Percentiles rank a stretch among this genome's conserved stretches.
These are phyloP conservation scores for Cryoendolithus antarcticus DNA, from an alignment of 2,329 filamentous ascomycete species.

Conservation along the genomic window DNA sequence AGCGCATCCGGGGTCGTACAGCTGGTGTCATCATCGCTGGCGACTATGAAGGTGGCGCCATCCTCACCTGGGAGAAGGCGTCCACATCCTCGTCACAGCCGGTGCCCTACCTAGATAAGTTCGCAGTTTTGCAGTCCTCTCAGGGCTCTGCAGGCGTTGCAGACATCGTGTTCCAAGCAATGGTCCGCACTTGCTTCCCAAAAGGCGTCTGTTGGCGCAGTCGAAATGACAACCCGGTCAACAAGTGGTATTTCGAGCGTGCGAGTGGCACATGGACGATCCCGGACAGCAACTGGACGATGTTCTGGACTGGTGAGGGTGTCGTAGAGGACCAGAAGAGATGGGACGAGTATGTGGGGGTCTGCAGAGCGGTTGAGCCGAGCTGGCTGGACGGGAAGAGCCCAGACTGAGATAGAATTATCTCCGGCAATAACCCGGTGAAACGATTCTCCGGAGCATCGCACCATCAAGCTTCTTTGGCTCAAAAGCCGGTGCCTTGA, in stretches of 20 bases:
- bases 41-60: slow-evolving; percentile 89
- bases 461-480: too few relatives aligned
- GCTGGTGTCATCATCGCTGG: slow-evolving; percentile 91
- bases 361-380: slow-evolving; percentile 35
- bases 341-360: slow-evolving; percentile 37
- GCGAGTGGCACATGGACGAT: slow-evolving; percentile 75
- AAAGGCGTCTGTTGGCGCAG: slow-evolving; percentile 86
- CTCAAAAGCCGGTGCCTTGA: too few relatives aligned
- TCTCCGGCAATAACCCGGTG: too few relatives aligned
- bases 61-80: slow-evolving; percentile 86
- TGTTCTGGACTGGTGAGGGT: slow-evolving; percentile 84
- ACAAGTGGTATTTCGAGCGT: slow-evolving; percentile 98
- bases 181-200: slow-evolving; percentile 83
- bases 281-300: slow-evolving; percentile 75
- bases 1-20: slow-evolving; percentile 65
- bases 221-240: slow-evolving; percentile 82
- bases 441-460: too few relatives aligned
- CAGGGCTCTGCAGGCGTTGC: slow-evolving; percentile 81
- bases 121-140: slow-evolving; percentile 76
- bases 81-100: slow-evolving; percentile 41
- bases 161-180: slow-evolving; percentile 90
- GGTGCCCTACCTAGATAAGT: slow-evolving; percentile 94
- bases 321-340: slow-evolving; percentile 33
- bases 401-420: slow-evolving; percentile 11
- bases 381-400: slow-evolving; percentile 36